phyloP scores from a whole-genome alignment of 495 filamentous ascomycete genomes.

The Penicillium arizonense region DNA sequence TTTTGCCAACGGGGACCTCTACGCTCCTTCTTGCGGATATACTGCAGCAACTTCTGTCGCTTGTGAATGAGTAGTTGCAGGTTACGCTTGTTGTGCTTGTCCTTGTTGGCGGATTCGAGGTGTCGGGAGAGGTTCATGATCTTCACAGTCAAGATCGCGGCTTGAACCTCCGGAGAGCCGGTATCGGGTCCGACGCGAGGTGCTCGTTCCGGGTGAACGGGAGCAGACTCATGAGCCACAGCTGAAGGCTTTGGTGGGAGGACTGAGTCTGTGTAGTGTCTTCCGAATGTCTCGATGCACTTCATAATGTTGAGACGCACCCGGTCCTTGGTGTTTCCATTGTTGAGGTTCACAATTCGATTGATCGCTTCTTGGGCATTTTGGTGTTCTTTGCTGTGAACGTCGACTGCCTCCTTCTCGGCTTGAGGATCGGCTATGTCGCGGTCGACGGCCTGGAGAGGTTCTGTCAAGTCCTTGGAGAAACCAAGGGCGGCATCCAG shows the following conservation, averaged over 20 bases:
- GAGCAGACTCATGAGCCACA: constrained; percentile 22
- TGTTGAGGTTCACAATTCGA: constrained; percentile 71
- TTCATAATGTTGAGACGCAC: constrained; percentile 75
- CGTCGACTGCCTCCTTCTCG: constrained; percentile 31
- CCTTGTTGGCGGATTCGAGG: constrained; percentile 54
- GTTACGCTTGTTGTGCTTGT: constrained; percentile 94
- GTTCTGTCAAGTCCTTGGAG: constrained; percentile 62
- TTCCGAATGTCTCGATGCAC: constrained; percentile 84
- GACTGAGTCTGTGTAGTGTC: constrained; percentile 78
- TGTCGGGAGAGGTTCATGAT: constrained; percentile 75
- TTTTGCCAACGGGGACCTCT: constrained; percentile 87
- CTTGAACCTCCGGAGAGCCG: constrained; percentile 92
- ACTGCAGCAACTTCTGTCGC: constrained; percentile 81
- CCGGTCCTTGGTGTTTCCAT: constrained; percentile 72
- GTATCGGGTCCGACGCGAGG: constrained; percentile 85
- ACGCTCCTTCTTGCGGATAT: constrained; percentile 84
- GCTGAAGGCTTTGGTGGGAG: constrained; percentile 56
- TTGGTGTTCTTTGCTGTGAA: constrained; percentile 27
- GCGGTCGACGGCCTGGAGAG: constrained; percentile 35
- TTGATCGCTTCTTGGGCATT: constrained; percentile 60
- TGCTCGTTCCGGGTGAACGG: constrained; percentile 44
- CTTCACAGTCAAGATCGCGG: constrained; percentile 93
- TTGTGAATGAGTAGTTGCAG: constrained; percentile 80
- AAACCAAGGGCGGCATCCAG: constrained; percentile 61
- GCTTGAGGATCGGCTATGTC: constrained; percentile 43